Conservation (phyloP, 768 basidiomycete species). For the Nidularia pulvinata region DNA sequence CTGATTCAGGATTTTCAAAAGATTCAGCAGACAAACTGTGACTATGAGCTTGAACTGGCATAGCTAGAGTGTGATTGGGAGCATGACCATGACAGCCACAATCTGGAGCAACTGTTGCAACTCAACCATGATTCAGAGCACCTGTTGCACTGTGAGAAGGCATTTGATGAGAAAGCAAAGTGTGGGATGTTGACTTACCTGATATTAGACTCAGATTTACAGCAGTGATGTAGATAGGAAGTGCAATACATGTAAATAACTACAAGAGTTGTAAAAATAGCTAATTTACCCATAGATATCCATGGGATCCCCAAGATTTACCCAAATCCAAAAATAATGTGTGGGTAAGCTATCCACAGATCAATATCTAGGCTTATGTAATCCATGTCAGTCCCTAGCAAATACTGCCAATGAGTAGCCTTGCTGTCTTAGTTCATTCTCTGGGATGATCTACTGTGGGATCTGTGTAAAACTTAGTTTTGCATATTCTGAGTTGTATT, state of each 20-base stretch:
- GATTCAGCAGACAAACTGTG: neutral
- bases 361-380: neutral
- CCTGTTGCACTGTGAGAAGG: neutral
- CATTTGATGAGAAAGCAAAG: neutral
- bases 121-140: neutral
- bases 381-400: neutral
- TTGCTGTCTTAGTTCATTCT: no score
- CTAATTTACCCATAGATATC: neutral
- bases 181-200: neutral
- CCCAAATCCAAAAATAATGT: neutral
- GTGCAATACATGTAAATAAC: no score
- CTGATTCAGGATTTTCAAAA: neutral
- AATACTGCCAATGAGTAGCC: no score
- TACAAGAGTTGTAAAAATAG: neutral
- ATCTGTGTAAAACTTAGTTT: no score
- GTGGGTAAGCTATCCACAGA: neutral
- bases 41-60: neutral
- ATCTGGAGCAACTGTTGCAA: neutral
- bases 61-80: neutral
- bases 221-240: neutral
- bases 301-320: neutral
- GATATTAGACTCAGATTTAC: neutral
- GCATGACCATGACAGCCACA: neutral
- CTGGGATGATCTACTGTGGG: no score
- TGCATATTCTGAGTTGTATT: no score